phyloP scores from a whole-genome alignment of 306 rosid species.

The Trichosanthes cucumerina region DNA sequence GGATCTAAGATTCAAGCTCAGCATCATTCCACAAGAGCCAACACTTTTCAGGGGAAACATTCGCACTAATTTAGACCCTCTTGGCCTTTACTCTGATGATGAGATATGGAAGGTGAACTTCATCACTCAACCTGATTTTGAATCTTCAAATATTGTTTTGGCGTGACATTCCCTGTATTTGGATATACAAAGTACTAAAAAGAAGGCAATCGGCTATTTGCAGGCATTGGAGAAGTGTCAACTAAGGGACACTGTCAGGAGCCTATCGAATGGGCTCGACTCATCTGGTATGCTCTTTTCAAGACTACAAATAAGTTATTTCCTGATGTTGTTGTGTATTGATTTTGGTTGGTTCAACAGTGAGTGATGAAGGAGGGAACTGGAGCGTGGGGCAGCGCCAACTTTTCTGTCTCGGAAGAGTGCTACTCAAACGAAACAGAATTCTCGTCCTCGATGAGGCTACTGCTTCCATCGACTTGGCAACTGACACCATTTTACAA shows the following conservation, averaged over 20 bases:
- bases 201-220: not conserved
- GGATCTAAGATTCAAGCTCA: constrained; percentile 61
- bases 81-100: constrained; percentile 61
- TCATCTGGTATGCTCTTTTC: constrained; percentile 32
- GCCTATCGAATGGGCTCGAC: constrained; percentile 50
- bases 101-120: constrained; percentile 62
- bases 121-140: not conserved
- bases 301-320: not conserved
- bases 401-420: constrained; percentile 65
- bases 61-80: constrained; percentile 70
- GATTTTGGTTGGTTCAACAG: constrained; percentile 11
- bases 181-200: not conserved
- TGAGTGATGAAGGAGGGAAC: constrained; percentile 63
- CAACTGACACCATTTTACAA: constrained; percentile 57
- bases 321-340: not conserved
- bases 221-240: constrained; percentile 73
- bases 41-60: constrained; percentile 72
- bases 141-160: not conserved
- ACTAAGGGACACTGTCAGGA: constrained; percentile 44
- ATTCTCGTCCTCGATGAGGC: constrained; percentile 79
- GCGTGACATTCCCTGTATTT: not conserved
- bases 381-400: constrained; percentile 72
- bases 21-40: constrained; percentile 84
- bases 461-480: constrained; percentile 68
- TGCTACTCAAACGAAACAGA: constrained; percentile 52